Evolutionary conservation across 805 yeast genomes (phyloP).

Genomic region (Candida dajiaensis): DNA sequence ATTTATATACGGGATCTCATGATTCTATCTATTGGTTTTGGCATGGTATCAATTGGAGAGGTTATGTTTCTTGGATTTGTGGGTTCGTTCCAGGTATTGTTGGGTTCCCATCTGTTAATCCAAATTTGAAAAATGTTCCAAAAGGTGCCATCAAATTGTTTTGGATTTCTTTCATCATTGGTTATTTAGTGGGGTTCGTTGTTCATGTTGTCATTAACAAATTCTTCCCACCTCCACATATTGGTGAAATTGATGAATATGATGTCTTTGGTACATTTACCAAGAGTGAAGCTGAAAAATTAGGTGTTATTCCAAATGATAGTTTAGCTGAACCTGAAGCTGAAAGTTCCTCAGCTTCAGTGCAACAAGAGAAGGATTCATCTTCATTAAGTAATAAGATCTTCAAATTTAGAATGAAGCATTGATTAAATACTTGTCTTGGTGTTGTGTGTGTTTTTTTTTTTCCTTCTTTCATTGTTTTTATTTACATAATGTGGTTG

Average conservation of each 20-base stretch:
- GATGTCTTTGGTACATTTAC: constrained; percentile 31
- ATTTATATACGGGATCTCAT: constrained; percentile 30
- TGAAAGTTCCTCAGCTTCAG: neutral
- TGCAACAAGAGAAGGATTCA: constrained; percentile 1
- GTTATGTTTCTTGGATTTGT: constrained; percentile 31
- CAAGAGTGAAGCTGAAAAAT: constrained; percentile 25
- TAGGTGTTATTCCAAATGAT: constrained; percentile 27
- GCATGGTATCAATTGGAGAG: constrained; percentile 39
- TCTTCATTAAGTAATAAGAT: constrained; percentile 1
- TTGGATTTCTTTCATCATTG: constrained; percentile 23
- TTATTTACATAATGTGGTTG: no score
- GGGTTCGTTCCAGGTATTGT: constrained; percentile 38
- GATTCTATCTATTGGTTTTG: constrained; percentile 37
- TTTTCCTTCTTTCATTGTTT: no score
- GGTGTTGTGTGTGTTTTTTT: no score
- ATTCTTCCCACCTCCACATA: constrained; percentile 25
- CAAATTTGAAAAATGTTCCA: constrained; percentile 24
- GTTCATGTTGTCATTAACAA: constrained; percentile 19
- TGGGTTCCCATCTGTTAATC: constrained; percentile 30
- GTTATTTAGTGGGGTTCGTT: constrained; percentile 20
- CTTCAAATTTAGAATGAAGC: constrained; percentile 1
- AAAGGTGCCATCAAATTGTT: constrained; percentile 22
- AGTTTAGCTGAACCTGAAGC: neutral
- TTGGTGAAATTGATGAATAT: constrained; percentile 28
- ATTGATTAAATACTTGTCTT: no score